Evolutionary conservation across 1,139 yeast genomes (phyloP), one percentile per base, ranked within the genome.

Genomic region (Diutina scorzettiae): DNA sequence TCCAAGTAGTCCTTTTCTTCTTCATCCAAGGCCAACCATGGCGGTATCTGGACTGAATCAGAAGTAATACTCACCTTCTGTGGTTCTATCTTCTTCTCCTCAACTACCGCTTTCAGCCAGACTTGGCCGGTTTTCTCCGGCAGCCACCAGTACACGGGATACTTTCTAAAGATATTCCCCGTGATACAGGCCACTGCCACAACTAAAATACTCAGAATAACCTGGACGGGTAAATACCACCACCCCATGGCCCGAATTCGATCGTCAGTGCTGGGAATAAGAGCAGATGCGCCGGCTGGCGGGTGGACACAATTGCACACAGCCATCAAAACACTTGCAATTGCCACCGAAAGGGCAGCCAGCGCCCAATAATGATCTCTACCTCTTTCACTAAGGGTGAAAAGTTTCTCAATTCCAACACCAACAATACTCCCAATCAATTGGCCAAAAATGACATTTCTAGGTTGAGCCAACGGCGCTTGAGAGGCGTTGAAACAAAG

Each of bases 201-300:
- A 47, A 78, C 73, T 42, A 78, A 57, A 3, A 72, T 58, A 1
- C 73, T 64, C 5, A 76, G 66, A 0, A 78, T 62, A 3, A 80
- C 47, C 44, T 78, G 82, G 1, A 64, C 70, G 0, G 83, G 81
- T 18, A 80, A 49, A 51, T 71, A 78, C 76, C 81, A 76, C 87
- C 87, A 80, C 42, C 86, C 72, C 69, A 80, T 66, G 1, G 43
- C 48, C 5, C 75, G 55, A 5, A 77, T 62, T 5, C 55, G 51
- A 0, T 56, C 69, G 46, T 76, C 81, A 0, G 73, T 53, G 7
- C 72, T 60, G 0, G 86, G 84, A 7, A 80, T 57, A 23, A 80
- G 54, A 0, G 87, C 85, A 11, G 81, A 71, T 1, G 87, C 86
- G 1, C 87, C 87, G 1, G 82, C 81, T 0, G 87, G 87, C 0